phyloP scores from a whole-genome alignment of 805 yeast genomes.

The Candida incommunis region DNA sequence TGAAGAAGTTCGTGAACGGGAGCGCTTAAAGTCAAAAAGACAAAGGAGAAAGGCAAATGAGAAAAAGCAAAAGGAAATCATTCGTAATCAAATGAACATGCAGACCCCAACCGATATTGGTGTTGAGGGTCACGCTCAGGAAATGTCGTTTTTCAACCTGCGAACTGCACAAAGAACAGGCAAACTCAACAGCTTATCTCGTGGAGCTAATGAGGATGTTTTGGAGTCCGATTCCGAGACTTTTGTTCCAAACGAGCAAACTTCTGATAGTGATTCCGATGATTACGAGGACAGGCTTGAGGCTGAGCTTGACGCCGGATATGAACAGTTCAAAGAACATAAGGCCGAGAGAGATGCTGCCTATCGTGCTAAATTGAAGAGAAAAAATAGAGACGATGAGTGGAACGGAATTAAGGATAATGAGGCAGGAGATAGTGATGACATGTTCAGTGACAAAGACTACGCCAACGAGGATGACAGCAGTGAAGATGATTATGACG shows the following conservation, averaged over 20 bases:
- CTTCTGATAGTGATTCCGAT: conserved; percentile 21
- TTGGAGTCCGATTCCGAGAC: conserved; percentile 19
- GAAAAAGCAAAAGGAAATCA: conserved; percentile 69
- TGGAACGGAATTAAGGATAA: conserved; percentile 20
- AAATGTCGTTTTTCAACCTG: conserved; percentile 67
- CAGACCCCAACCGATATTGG: conserved; percentile 85
- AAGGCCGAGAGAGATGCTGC: conserved; percentile 30
- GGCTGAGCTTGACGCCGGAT: conserved; percentile 72
- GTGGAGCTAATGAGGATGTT: conserved; percentile 25
- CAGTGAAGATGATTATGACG: conserved; percentile 10
- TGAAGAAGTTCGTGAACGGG: conserved; percentile 55
- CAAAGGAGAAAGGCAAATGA: conserved; percentile 77
- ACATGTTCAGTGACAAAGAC: conserved; percentile 11
- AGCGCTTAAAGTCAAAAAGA: conserved; percentile 55
- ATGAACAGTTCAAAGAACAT: conserved; percentile 43
- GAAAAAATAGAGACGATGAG: conserved; percentile 28
- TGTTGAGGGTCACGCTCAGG: conserved; percentile 75
- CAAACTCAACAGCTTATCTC: conserved; percentile 21
- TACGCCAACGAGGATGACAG: conserved; percentile 9
- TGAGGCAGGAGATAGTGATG: conserved; percentile 18
- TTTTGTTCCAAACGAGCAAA: conserved; percentile 19
- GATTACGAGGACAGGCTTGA: conserved; percentile 36
- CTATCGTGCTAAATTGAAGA: conserved; percentile 34
- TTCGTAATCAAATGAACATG: conserved; percentile 93
- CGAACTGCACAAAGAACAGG: conserved; percentile 84